These are phyloP conservation scores for Elsinoe ampelina DNA, from an alignment of 2,329 filamentous ascomycete genomes.

Conservation along the genomic window DNA sequence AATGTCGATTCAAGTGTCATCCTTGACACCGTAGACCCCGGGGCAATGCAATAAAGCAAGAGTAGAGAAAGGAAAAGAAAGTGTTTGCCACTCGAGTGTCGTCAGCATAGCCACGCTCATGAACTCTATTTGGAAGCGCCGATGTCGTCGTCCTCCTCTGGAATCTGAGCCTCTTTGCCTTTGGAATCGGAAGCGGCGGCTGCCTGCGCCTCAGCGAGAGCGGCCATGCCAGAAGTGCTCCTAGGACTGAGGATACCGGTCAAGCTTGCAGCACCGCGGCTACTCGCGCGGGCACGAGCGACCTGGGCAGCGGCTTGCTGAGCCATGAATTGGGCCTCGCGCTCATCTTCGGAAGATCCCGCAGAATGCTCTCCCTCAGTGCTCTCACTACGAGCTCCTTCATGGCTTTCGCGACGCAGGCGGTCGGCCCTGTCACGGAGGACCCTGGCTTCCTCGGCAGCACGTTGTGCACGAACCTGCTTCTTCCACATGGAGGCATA, in stretches of 20 bases:
- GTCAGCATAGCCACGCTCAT: not conserved
- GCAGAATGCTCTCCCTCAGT: constrained; percentile 29
- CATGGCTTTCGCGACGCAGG: constrained; percentile 36
- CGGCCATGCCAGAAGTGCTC: constrained; percentile 1
- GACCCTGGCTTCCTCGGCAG: constrained; percentile 40
- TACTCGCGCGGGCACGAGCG: constrained; percentile 12
- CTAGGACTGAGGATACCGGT: constrained; percentile 19
- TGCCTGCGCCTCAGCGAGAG: not conserved
- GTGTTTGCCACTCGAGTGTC: not conserved
- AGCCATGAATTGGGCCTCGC: constrained; percentile 16
- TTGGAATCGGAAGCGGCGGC: not conserved
- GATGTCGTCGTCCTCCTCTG: constrained; percentile 4
- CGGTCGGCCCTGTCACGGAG: constrained; percentile 43
- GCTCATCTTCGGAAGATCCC: constrained; percentile 30
- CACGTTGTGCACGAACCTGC: constrained; percentile 42
- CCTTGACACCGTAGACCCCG: constrained; percentile 1
- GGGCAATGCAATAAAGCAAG: constrained; percentile 7
- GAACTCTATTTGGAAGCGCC: not conserved
- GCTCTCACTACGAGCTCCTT: constrained; percentile 15
- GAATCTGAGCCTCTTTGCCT: constrained; percentile 1
- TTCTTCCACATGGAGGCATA: constrained; percentile 46
- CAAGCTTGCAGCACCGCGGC: constrained; percentile 17
- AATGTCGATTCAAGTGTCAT: not conserved
- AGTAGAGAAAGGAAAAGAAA: not conserved
- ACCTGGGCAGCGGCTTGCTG: constrained; percentile 14